Evolutionary conservation across 1,284 basidiomycete genomes (phyloP), one percentile per base, ranked within the genome.

Genomic region (Boletus semigastroideus): DNA sequence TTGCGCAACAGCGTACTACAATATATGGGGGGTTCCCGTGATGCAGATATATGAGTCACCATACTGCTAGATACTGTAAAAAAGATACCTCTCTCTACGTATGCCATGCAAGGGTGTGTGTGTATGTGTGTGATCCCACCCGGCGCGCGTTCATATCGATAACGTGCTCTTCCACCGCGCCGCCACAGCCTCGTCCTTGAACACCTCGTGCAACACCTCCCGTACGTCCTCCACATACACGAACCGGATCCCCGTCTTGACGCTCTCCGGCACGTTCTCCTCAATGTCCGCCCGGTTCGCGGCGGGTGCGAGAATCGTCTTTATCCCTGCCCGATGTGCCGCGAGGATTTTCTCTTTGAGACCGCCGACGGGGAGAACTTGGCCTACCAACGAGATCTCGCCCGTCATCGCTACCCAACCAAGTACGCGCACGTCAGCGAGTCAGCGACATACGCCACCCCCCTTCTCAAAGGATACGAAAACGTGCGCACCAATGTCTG

Each of bases 261-360:
- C 94, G 63, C 92, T 94, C 62, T 86, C 87, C 0, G 93, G 94
- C 0, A 97, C 94, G 66, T 97, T 97, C 75, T 94, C 92, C 72
- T 97, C 92, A 37, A 98, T 94, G 66, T 97, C 94, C 0, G 90
- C 84, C 37, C 87, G 84, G 69, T 94, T 94, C 3, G 89, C 94
- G 22, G 82, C 83, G 0, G 94, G 94, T 1, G 92, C 92, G 22
- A 95, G 74, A 56, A 95, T 90, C 0, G 88, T 94, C 73, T 88
- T 93, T 74, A 97, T 95, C 2, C 92, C 93, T 2, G 94, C 92
- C 12, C 94, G 83, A 66, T 97, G 94, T 0, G 94, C 94, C 2
- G 94, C 94, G 2, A 96, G 80, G 59, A 95, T 95, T 79, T 96
- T 96, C 77, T 97, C 94, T 74, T 96, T 97, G 54, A 97, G 72